Conservation (phyloP, 106 monocot species). For the Amphibolis antarctica region DNA sequence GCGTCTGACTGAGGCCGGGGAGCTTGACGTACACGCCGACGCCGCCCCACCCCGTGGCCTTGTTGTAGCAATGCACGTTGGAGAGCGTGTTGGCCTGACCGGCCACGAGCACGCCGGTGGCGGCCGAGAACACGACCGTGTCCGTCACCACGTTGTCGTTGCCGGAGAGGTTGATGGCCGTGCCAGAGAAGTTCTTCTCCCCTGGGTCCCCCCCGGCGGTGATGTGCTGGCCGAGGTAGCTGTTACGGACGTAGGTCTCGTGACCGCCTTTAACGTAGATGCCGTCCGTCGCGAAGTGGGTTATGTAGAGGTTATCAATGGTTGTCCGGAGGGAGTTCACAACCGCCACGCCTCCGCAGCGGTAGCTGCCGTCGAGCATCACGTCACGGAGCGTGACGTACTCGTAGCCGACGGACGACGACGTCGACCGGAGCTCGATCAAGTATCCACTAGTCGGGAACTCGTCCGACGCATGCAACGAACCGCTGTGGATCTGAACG, state of each 20-base stretch:
- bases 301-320: conserved; percentile 47
- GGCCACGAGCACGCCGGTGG: conserved; percentile 31
- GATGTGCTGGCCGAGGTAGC: conserved; percentile 57
- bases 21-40: conserved; percentile 42
- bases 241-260: conserved; percentile 44
- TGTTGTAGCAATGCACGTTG: conserved; percentile 73
- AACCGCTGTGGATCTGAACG: conserved; percentile 58
- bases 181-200: conserved; percentile 47
- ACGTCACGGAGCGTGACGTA: conserved; percentile 55
- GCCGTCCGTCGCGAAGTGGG: conserved; percentile 48
- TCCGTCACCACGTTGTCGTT: conserved; percentile 61
- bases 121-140: conserved; percentile 62
- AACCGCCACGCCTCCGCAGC: conserved; percentile 46
- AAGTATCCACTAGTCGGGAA: conserved; percentile 55
- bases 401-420: conserved; percentile 29
- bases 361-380: conserved; percentile 52
- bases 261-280: conserved; percentile 40
- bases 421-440: conserved; percentile 47
- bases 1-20: conserved; percentile 44
- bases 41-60: conserved; percentile 58
- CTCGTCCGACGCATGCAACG: conserved; percentile 43
- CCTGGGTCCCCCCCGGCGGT: conserved; percentile 49
- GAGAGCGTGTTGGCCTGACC: conserved; percentile 53
- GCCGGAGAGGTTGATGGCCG: conserved; percentile 36
- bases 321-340: conserved; percentile 52